Evolutionary conservation across 2,329 filamentous ascomycete species (phyloP), one percentile per base, ranked within the genome.

Genomic region (Claviceps spartinae): DNA sequence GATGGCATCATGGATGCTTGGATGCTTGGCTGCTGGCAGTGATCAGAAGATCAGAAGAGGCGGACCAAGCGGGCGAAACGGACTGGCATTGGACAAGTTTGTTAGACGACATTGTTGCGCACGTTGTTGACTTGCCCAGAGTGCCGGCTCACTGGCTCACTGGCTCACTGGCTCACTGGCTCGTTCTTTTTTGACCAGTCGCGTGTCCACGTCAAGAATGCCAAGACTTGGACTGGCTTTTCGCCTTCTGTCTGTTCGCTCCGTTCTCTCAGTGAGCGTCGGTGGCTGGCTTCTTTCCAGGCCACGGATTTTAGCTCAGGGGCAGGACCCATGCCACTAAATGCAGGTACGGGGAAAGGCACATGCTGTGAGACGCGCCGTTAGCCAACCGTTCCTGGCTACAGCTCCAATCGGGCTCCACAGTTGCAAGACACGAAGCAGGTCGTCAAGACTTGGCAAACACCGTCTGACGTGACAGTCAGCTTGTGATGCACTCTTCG

Each of bases 321-420:
- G 54, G 52, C 26, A 46, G 16, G 14, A 37, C 16, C 45, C 44
- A 30, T 47, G 52, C 34, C 52, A 38, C 54, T 49, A 50, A 47
- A 58, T 58, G 58, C 61, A 62, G 60, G 60, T 61, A 61, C 59
- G 44, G 47, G 24, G 45, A 40, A n/a, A 30, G 9, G 18, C 34
- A 57, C 54, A 58, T 60, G 52, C 37, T 58, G 30, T 66, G 65
- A 67, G 65, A 67, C 65, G 61, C 58, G 51, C 55, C 53, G 54
- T 44, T 49, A 55, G 57, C 65, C 65, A 67, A 67, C 64, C 63
- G 58, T 53, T 24, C 2, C 11, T 20, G 41, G 44, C 24, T 5
- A 49, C 4, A 18, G 24, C 13, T 45, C 16, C 41, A 13, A 16
- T 13, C 5, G 11, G 8, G 11, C 41, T 16, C 41, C 41, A 43